phyloP scores from a whole-genome alignment of 352 stramenopile species.

The Globisporangium echinulatum region DNA sequence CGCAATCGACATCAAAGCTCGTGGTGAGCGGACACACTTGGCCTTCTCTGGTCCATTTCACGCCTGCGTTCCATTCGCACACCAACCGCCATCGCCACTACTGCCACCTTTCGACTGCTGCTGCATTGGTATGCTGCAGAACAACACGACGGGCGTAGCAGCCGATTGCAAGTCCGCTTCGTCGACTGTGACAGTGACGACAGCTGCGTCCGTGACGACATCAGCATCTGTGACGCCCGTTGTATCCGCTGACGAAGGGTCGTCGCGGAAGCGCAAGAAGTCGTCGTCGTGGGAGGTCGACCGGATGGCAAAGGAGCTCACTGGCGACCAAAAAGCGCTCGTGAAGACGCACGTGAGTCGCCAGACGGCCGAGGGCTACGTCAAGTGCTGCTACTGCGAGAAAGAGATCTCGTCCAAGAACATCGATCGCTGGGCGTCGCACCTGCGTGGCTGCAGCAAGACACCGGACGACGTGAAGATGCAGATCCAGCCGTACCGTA shows the following conservation, averaged over 20 bases:
- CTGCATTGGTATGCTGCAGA: no score
- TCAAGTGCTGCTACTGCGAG: conserved; percentile 80
- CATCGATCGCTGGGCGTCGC: conserved; percentile 76
- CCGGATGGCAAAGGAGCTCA: conserved; percentile 55
- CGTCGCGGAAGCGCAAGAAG: conserved; percentile 8
- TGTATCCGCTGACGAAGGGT: no score
- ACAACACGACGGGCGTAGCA: no score
- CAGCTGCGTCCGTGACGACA: conserved; percentile 1
- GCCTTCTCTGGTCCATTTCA: no score
- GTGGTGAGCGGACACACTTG: no score
- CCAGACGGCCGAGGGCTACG: conserved; percentile 41
- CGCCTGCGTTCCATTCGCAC: no score
- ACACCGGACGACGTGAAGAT: conserved; percentile 70
- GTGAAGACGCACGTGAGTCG: conserved; percentile 73
- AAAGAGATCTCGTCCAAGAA: conserved; percentile 85
- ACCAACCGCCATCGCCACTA: no score
- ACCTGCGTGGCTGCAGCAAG: conserved; percentile 70
- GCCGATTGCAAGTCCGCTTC: not conserved
- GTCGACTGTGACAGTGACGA: no score
- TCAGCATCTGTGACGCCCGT: not conserved
- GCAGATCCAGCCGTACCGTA: conserved; percentile 63
- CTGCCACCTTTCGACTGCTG: no score
- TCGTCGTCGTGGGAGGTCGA: not conserved
- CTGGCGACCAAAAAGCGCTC: conserved; percentile 59
- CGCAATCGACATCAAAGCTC: no score